phyloP scores from a whole-genome alignment of 495 filamentous ascomycete genomes.

The Hypoxylon lienhwacheense region DNA sequence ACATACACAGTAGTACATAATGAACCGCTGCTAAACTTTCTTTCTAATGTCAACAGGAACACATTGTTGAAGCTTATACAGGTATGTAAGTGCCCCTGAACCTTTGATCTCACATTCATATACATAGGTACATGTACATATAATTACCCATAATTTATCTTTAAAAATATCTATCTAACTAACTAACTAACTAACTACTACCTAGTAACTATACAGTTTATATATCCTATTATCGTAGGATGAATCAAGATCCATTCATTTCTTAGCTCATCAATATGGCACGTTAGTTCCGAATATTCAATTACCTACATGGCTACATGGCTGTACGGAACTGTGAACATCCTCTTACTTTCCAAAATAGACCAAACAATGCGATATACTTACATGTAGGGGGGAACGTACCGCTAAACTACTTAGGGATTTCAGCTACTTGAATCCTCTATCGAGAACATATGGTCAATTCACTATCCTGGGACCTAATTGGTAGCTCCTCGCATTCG shows the following conservation, averaged over 20 bases:
- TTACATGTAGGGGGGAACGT: slow-evolving; percentile 22
- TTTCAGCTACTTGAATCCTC: slow-evolving; percentile 31
- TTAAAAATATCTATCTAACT: no score
- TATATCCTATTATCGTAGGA: slow-evolving; percentile 7
- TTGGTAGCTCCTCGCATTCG: slow-evolving; percentile 28
- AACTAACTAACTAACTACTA: no score
- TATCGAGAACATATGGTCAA: slow-evolving; percentile 13
- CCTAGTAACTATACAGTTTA: no score
- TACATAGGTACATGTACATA: no score
- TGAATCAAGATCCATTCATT: slow-evolving; percentile 13
- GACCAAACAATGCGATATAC: slow-evolving; percentile 15
- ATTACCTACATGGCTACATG: slow-evolving; percentile 1
- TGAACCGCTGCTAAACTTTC: no score
- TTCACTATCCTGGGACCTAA: slow-evolving; percentile 22
- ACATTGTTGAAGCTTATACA: no score
- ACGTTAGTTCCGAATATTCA: slow-evolving; percentile 13
- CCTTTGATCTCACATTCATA: no score
- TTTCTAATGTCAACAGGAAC: no score
- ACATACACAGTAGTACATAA: no score
- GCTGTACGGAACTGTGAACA: neutral
- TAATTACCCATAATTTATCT: no score
- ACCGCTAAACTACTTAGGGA: slow-evolving; percentile 17
- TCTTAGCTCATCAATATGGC: slow-evolving; percentile 10
- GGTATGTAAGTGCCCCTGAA: no score
- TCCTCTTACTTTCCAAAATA: slow-evolving; percentile 17